Evolutionary conservation across 208 protist genomes (phyloP), one percentile per base, ranked within the genome.

Genomic region (Histomonas meleagridis): DNA sequence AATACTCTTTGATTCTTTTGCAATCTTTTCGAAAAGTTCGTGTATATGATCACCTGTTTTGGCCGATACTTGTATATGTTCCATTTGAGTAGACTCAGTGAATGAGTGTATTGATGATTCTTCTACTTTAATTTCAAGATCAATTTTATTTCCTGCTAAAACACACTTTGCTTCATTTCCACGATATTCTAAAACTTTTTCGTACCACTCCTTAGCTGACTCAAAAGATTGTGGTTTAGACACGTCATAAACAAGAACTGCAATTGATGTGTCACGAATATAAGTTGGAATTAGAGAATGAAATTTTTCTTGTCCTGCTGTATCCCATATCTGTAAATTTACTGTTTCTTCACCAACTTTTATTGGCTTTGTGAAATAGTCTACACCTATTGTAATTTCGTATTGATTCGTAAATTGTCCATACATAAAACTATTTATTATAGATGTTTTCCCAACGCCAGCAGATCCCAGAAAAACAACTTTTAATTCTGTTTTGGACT

Each of bases 201-300:
- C 5, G 38, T 55, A 86, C 76, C 76, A 86, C 7, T 10, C 35
- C 28, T 86, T 86, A 2, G 46, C 23, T 7, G 38, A 18, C 32
- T 91, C 86, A 10, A 91, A 32, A 16, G 86, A 70, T 91, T 91
- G 48, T 62, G 86, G 86, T 70, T 70, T 38, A 35, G 49, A 65
- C 21, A 70, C 23, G 55, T 91, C 86, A 43, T 91, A 91, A 23
- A 91, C 86, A 23, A 93, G 14, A 35, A 99, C 95, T 21, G 97
- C 97, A 49, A 91, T 70, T 51, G 14, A 12, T 18, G 86, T 23
- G 23, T 46, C 43, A 10, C 86, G 14, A 49, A 69, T 69, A 69
- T 69, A 91, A 48, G 49, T 16, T 18, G 55, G 49, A 49, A 46
- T 38, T 10, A 91, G 55, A 3, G 53, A 69, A 28, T 91, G 53